Conservation (phyloP, 352 stramenopile species). For the Pythium dissotocum region DNA sequence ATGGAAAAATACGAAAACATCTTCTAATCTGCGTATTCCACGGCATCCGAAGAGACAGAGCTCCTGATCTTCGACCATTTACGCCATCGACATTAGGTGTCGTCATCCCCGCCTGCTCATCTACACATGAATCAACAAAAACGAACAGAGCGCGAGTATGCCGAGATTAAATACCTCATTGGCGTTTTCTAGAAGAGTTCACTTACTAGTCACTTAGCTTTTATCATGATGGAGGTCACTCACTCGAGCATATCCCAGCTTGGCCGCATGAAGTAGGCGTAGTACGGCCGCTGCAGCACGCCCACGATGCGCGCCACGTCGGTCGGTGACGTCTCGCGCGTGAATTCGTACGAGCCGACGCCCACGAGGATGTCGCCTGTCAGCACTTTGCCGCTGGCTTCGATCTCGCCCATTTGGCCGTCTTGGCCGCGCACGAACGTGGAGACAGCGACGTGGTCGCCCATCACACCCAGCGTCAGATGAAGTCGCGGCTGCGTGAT, state of each 20-base stretch:
- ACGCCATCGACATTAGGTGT: background rate
- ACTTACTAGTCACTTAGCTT: background rate
- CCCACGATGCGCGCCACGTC: slow-evolving; percentile 54
- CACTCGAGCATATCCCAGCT: slow-evolving; percentile 59
- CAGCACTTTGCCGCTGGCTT: slow-evolving; percentile 68
- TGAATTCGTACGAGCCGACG: slow-evolving; percentile 41
- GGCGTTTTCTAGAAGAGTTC: background rate
- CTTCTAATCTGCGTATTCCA: slow-evolving; percentile 41
- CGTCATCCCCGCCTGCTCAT: too few species aligned
- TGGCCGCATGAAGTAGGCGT: slow-evolving; percentile 59
- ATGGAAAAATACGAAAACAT: slow-evolving; percentile 89
- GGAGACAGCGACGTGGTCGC: slow-evolving; percentile 53
- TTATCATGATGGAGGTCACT: background rate
- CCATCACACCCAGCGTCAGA: slow-evolving; percentile 56
- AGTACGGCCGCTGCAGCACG: slow-evolving; percentile 41
- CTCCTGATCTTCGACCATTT: background rate
- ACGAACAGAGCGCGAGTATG: background rate
- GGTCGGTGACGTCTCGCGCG: slow-evolving; percentile 31
- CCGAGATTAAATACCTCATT: slow-evolving; percentile 8
- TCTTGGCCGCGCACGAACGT: slow-evolving; percentile 57
- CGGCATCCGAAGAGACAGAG: background rate
- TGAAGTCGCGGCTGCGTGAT: slow-evolving; percentile 47
- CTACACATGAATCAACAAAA: background rate
- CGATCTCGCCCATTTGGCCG: slow-evolving; percentile 59
- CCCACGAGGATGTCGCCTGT: slow-evolving; percentile 63